Percentiles rank a stretch among this genome's conserved stretches.
Evolutionary conservation across 177 flowering plant species (phyloP).

Genomic region (Telopea speciosissima): DNA sequence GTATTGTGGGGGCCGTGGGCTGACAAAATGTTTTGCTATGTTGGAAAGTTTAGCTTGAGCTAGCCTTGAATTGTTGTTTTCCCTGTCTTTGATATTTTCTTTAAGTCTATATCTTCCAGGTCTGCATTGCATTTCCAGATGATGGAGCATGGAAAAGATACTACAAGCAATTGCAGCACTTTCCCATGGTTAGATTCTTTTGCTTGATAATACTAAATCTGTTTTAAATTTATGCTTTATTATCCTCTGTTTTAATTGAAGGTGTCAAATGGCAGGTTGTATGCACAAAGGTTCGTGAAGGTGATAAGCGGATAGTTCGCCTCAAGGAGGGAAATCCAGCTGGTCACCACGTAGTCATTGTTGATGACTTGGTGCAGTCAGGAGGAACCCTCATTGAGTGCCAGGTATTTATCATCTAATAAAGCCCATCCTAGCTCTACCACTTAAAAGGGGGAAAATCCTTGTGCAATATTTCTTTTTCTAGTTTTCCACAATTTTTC

Average conservation of each 20-base stretch:
- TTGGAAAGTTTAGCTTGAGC: background rate
- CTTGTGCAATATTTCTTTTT: background rate
- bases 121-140: conserved; percentile 91
- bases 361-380: conserved; percentile 97
- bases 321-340: conserved; percentile 88
- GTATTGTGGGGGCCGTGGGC: background rate
- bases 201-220: background rate
- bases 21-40: background rate
- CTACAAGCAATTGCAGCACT: conserved; percentile 82
- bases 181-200: conserved; percentile 54
- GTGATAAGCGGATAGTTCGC: conserved; percentile 90
- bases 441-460: background rate
- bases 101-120: conserved; percentile 32
- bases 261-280: conserved; percentile 49
- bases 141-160: conserved; percentile 99
- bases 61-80: background rate
- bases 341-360: conserved; percentile 93
- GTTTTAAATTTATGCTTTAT: too few relatives aligned
- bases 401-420: conserved; percentile 42
- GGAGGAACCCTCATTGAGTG: conserved; percentile 98
- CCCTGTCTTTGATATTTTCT: background rate
- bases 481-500: background rate
- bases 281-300: conserved; percentile 94
- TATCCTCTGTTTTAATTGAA: background rate
- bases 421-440: background rate